Evolutionary conservation across 345 rosid species (phyloP), one percentile per base, ranked within the genome.

Genomic region (Sisymbrium altissimum): DNA sequence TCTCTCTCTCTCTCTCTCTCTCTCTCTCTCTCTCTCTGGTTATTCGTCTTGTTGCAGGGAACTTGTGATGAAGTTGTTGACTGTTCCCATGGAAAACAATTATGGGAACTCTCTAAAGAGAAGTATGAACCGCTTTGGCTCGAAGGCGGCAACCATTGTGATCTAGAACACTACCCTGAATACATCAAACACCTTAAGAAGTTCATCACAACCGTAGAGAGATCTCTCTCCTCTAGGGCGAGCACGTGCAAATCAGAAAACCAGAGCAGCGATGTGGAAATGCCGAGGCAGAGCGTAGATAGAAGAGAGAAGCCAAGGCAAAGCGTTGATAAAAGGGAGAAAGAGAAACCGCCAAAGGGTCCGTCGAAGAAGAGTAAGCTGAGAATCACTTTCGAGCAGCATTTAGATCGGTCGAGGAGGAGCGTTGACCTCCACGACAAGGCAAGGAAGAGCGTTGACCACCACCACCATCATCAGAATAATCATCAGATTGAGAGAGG

Each of bases 111-210:
- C 35, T 92, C 97, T 54, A 85, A 84, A 75, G 93, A 88, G 83
- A 92, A 92, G 78, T 92, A 90, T 8, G 98, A 95, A 78, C 99
- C 98, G 11, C 82, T 92, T 12, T 95, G 99, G 99, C 81, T 95
- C 25, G 84, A 92, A 87, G 97, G 97, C 15, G 99, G 98, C 36
- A 92, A 85, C 81, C 99, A 95, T 68, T 87, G 98, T 56, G 88
- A 95, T 73, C 77, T 95, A 54, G 99, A 95, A 84, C 86, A 79
- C 54, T 90, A 75, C 58, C 99, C 98, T 4, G 88, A 92, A 75
- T 95, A 86, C 69, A 85, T 92, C 71, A 87, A 88, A 79, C 99
- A 95, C 83, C 93, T 95, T 13, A 90, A 90, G 90, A 95, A 92
- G 81, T 95, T 95, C 57, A 79, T 92, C 54, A 71, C 85, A n/a